These are phyloP conservation scores for Vinca minor DNA, from an alignment of 257 asterid species.

Conservation along the genomic window DNA sequence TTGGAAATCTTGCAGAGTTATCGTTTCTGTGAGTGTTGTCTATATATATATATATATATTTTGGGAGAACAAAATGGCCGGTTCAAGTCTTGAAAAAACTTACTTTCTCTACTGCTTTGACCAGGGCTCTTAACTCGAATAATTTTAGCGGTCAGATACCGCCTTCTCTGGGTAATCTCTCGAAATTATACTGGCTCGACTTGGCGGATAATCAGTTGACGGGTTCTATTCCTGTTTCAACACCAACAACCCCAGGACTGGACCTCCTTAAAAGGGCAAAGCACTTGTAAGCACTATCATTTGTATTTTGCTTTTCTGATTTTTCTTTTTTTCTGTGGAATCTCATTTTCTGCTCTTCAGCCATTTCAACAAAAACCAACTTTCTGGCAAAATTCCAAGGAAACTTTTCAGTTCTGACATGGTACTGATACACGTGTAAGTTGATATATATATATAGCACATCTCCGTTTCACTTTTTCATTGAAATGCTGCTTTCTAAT, in stretches of 20 bases:
- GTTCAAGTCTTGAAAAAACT: background rate
- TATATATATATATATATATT: background rate
- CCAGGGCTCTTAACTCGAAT: constrained; percentile 89
- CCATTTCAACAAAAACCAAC: constrained; percentile 87
- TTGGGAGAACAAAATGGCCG: background rate
- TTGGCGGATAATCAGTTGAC: constrained; percentile 76
- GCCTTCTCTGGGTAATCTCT: constrained; percentile 72
- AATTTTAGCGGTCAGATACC: constrained; percentile 88
- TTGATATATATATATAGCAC: constrained; percentile 15
- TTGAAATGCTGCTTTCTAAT: background rate
- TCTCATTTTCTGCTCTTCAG: constrained; percentile 44
- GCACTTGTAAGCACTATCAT: constrained; percentile 63
- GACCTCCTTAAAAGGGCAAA: constrained; percentile 81
- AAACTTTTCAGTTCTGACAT: constrained; percentile 58
- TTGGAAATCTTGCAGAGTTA: constrained; percentile 66
- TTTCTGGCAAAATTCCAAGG: constrained; percentile 66
- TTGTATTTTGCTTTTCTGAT: background rate
- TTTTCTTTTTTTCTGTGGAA: background rate
- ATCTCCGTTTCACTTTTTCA: background rate
- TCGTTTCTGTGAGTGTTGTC: constrained; percentile 70
- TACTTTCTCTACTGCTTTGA: constrained; percentile 7
- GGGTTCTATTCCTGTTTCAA: constrained; percentile 75
- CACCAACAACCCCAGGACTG: constrained; percentile 54
- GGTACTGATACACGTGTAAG: constrained; percentile 84
- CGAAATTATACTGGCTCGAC: constrained; percentile 85